These are phyloP conservation scores for Styphnolobium japonicum DNA, from an alignment of 306 rosid genomes.

Conservation along the genomic window DNA sequence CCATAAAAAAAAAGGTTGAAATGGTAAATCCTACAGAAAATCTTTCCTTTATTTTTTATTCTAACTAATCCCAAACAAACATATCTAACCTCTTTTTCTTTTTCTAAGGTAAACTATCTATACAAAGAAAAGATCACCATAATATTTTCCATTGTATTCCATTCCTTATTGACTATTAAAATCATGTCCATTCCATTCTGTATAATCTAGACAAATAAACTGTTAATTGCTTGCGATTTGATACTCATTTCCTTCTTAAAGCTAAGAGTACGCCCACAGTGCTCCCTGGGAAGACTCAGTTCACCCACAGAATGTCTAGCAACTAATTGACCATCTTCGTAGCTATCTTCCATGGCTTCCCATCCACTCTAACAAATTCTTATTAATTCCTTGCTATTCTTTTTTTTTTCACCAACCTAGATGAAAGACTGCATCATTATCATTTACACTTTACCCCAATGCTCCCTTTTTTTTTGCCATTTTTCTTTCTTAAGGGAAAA, in stretches of 20 bases:
- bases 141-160: background rate
- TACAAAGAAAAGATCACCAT: conserved; percentile 17
- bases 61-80: background rate
- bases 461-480: background rate
- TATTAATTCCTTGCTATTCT: background rate
- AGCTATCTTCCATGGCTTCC: conserved; percentile 1
- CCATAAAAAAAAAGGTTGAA: background rate
- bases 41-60: background rate
- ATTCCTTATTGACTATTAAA: background rate
- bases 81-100: background rate
- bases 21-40: background rate
- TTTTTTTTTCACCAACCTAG: background rate
- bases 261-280: background rate
- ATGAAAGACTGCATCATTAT: background rate
- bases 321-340: background rate
- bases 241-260: background rate
- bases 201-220: background rate
- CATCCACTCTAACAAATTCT: background rate
- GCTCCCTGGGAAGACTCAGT: background rate
- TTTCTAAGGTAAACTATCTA: background rate
- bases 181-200: conserved; percentile 11
- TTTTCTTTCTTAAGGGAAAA: background rate
- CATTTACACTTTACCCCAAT: background rate
- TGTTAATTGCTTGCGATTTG: background rate
- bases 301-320: background rate